Evolutionary conservation across 345 rosid genomes (phyloP).

Genomic region (Anastatica hierochuntica): DNA sequence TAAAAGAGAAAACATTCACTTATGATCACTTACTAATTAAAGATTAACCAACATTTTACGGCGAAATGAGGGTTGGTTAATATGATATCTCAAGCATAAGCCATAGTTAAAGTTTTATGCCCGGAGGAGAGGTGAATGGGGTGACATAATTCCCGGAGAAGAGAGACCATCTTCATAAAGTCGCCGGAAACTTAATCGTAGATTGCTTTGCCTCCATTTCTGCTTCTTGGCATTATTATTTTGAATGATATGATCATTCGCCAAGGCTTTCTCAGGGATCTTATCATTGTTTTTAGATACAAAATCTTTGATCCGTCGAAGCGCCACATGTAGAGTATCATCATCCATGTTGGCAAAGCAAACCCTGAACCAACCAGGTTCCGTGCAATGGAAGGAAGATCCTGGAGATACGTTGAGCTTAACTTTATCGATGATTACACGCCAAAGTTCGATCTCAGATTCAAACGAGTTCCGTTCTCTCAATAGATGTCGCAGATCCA

Average conservation of each 20-base stretch:
- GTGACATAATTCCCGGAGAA: slow-evolving; percentile 44
- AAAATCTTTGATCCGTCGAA: slow-evolving; percentile 44
- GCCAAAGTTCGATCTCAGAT: slow-evolving; percentile 57
- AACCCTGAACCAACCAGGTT: slow-evolving; percentile 86
- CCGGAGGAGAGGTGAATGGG: slow-evolving; percentile 65
- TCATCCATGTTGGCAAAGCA: slow-evolving; percentile 86
- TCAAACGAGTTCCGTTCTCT: slow-evolving; percentile 32
- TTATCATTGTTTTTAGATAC: slow-evolving; percentile 23
- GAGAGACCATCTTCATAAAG: slow-evolving; percentile 43
- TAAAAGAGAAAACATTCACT: background rate
- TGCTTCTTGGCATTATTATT: slow-evolving; percentile 19
- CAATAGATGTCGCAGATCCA: slow-evolving; percentile 59
- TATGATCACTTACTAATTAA: background rate
- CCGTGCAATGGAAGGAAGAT: slow-evolving; percentile 55
- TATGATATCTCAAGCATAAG: too few species aligned
- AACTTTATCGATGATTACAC: slow-evolving; percentile 44
- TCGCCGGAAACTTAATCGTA: slow-evolving; percentile 42
- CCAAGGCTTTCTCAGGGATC: slow-evolving; percentile 1
- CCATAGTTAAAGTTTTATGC: too few species aligned
- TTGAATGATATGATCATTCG: slow-evolving; percentile 2
- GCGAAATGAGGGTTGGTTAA: too few species aligned
- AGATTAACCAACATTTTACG: background rate
- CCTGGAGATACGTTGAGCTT: slow-evolving; percentile 87
- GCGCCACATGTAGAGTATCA: slow-evolving; percentile 45
- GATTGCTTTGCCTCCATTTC: slow-evolving; percentile 35